Evolutionary conservation across 768 basidiomycete genomes (phyloP), one percentile per base, ranked within the genome.

Genomic region (Trametes villosa): DNA sequence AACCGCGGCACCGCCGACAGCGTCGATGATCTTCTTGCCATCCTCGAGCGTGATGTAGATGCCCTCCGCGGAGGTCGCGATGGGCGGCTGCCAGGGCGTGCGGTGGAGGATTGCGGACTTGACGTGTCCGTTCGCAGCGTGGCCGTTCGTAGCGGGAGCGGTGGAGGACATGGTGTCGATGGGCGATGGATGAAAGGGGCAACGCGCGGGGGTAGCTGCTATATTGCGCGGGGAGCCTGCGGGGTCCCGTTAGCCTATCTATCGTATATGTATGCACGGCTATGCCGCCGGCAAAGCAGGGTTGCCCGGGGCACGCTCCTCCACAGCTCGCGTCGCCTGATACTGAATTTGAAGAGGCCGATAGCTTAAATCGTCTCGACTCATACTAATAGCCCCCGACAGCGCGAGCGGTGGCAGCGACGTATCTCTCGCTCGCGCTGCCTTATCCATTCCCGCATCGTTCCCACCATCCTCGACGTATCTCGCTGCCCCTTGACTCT

Each of bases 1-100:
- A 29, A 96, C 94, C 11, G 94, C 92, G 7, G 92, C 92, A 29
- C 93, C 94, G 45, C 94, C 94, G 45, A 91, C 86, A 8, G 82
- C 90, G 75, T 96, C 93, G 65, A 94, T 80, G 30, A 94, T 70
- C 57, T 75, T 81, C 52, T 77, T 78, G 0, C 92, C 93, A 72
- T 86, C 85, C 65, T 88, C 84, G 8, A 94, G 80, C 22, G 82
- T 81, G 44, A 94, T 74, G 68, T 93, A 91, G 34, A 86, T 81
- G 18, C 92, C 92, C 65, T 89, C 75, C 3, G 78, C 89, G 13
- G 79, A 72, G 17, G 82, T 77, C 4, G 89, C 92, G 13, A 92
- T 76, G 15, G 89, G 89, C 11, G 87, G 90, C 29, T 69, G 79
- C 87, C 87, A 91, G 0, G 90, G 86, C 13, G 87, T 91, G 53